Percentiles rank a stretch among this genome's conserved stretches.
Evolutionary conservation across 83 land plant genomes (phyloP).

Genomic region (Diphasiastrum complanatum): DNA sequence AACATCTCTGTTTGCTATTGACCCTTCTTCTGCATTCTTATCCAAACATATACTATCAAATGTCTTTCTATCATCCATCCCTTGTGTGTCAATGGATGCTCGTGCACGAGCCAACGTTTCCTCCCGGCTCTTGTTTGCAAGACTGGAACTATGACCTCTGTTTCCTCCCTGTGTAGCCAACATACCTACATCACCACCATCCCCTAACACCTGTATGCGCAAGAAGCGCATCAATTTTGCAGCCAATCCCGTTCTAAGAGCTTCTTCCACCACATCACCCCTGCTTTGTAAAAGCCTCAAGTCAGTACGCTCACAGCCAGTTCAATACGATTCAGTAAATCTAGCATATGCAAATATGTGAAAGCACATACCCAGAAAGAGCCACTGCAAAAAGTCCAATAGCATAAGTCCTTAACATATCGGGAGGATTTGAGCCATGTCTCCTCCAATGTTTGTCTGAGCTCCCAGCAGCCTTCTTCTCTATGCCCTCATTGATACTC

Average conservation of each 20-base stretch:
- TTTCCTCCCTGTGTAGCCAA: not conserved
- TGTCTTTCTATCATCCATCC: not conserved
- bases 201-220: conserved; percentile 66
- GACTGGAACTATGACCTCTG: conserved; percentile 8
- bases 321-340: not conserved
- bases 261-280: conserved; percentile 77
- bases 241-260: conserved; percentile 67
- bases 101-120: conserved; percentile 10
- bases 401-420: conserved; percentile 80
- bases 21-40: conserved; percentile 1
- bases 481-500: conserved; percentile 25
- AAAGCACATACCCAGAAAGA: conserved; percentile 55
- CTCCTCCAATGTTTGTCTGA: conserved; percentile 22
- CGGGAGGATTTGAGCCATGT: conserved; percentile 41
- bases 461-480: conserved; percentile 21
- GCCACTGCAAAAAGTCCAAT: conserved; percentile 77
- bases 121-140: conserved; percentile 27
- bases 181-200: conserved; percentile 7
- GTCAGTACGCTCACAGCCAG: not conserved
- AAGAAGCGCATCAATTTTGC: conserved; percentile 93
- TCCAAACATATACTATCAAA: not conserved
- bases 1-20: conserved; percentile 38
- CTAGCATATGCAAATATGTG: not conserved
- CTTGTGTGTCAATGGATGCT: not conserved
- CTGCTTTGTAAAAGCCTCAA: conserved; percentile 33